Evolutionary conservation across 192 early-diverging fungal genomes (phyloP).

Genomic region (Mortierella hygrophila): DNA sequence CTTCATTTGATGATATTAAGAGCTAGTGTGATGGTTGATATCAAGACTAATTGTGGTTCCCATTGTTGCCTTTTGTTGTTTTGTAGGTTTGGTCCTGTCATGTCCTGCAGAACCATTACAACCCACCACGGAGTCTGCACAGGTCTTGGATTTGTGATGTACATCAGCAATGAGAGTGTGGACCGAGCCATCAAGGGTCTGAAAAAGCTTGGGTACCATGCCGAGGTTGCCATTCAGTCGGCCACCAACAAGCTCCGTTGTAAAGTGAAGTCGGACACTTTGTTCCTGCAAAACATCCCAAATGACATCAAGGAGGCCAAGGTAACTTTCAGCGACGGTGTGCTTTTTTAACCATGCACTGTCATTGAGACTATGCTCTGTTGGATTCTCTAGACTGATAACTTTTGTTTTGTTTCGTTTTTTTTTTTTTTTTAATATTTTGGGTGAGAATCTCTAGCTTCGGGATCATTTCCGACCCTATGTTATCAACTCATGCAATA

Average conservation of each 20-base stretch:
- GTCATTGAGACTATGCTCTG: not conserved
- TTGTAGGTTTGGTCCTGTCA: conserved; percentile 46
- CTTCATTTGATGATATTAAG: not conserved
- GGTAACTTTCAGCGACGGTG: conserved; percentile 1
- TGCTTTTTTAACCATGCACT: not conserved
- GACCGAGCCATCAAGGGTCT: conserved; percentile 32
- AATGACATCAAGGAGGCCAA: conserved; percentile 39
- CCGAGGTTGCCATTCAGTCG: conserved; percentile 44
- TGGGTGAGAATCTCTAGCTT: conserved; percentile 13
- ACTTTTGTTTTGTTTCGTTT: not conserved
- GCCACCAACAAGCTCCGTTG: conserved; percentile 52
- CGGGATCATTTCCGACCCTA: conserved; percentile 41
- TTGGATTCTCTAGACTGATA: not conserved
- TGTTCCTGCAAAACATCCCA: conserved; percentile 53
- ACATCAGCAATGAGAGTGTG: conserved; percentile 33
- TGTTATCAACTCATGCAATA: conserved; percentile 23
- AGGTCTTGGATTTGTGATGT: conserved; percentile 53
- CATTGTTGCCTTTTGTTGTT: not conserved
- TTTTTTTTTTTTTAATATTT: too few species aligned
- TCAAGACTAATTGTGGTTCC: not conserved
- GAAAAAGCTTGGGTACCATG: conserved; percentile 41
- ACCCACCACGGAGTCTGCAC: conserved; percentile 39
- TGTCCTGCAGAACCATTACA: conserved; percentile 51
- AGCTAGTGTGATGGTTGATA: not conserved
- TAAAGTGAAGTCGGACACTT: conserved; percentile 38